Conservation (phyloP, 177 flowering plant species). For the Vitis hybrid region DNA sequence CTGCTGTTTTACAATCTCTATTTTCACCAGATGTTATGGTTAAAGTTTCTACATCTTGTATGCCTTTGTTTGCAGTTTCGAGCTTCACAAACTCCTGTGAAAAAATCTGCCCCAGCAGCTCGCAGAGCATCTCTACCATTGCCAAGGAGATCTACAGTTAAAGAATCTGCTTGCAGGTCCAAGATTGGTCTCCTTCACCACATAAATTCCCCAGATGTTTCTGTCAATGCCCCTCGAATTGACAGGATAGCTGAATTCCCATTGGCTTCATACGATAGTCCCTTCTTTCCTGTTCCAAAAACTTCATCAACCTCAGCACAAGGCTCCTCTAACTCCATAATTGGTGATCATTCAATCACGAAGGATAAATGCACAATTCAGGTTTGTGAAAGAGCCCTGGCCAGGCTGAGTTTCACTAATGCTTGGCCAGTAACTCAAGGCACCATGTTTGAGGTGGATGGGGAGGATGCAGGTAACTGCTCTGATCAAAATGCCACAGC, state of each 20-base stretch:
- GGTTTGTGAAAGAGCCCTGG: slow-evolving; percentile 36
- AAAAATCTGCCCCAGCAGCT: slow-evolving; percentile 7
- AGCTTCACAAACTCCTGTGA: slow-evolving; percentile 18
- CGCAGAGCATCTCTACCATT: slow-evolving; percentile 44
- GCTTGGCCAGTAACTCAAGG: slow-evolving; percentile 44
- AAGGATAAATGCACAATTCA: slow-evolving; percentile 75
- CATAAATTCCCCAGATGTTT: slow-evolving; percentile 75
- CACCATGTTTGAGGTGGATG: slow-evolving; percentile 16
- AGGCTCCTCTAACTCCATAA: slow-evolving; percentile 46
- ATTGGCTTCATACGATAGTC: slow-evolving; percentile 61
- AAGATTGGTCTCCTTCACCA: slow-evolving; percentile 37
- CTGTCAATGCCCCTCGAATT: slow-evolving; percentile 82
- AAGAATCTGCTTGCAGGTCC: slow-evolving; percentile 22
- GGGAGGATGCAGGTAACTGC: slow-evolving; percentile 24
- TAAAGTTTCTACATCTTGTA: neutral
- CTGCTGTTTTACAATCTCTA: too few species aligned
- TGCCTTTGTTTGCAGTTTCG: slow-evolving; percentile 27
- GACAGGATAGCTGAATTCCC: slow-evolving; percentile 89
- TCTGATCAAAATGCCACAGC: slow-evolving; percentile 42
- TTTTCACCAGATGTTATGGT: neutral
- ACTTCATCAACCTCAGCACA: slow-evolving; percentile 42
- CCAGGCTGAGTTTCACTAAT: slow-evolving; percentile 31
- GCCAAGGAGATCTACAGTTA: slow-evolving; percentile 16
- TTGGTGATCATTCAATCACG: slow-evolving; percentile 55
- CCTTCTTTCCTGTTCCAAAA: slow-evolving; percentile 35